Evolutionary conservation across 1,139 yeast species (phyloP).

Genomic region (Blastobotrys ciferrii): DNA sequence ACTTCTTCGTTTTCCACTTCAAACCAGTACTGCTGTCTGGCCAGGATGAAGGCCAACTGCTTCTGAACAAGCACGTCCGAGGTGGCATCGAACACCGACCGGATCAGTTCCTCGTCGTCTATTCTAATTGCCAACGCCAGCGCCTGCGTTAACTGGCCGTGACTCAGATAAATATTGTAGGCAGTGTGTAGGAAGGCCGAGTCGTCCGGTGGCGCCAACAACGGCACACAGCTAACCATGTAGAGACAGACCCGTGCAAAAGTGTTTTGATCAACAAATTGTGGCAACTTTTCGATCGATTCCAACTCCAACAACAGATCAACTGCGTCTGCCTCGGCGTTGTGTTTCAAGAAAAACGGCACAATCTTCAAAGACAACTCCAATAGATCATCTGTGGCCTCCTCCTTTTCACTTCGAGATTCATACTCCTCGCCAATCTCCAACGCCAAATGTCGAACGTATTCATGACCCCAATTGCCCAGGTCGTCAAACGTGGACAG

Average conservation of each 20-base stretch:
- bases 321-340: conserved; percentile 98
- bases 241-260: conserved; percentile 88
- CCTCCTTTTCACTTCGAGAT: conserved; percentile 55
- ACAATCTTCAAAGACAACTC: conserved; percentile 73
- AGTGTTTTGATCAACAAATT: conserved; percentile 81
- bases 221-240: conserved; percentile 93
- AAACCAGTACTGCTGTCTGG: conserved; percentile 83
- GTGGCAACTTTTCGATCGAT: conserved; percentile 75
- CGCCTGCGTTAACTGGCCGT: conserved; percentile 85
- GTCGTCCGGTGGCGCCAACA: conserved; percentile 94
- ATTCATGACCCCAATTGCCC: conserved; percentile 97
- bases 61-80: conserved; percentile 72
- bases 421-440: conserved; percentile 90
- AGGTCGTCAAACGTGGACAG: conserved; percentile 57
- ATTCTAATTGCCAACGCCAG: conserved; percentile 83
- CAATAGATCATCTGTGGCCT: conserved; percentile 47
- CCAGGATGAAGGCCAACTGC: conserved; percentile 86
- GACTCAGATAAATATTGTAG: conserved; percentile 76
- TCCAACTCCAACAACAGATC: conserved; percentile 89
- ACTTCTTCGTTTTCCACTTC: conserved; percentile 70
- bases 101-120: conserved; percentile 76
- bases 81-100: conserved; percentile 74
- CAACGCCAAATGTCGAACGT: conserved; percentile 89
- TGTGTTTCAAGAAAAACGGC: conserved; percentile 88
- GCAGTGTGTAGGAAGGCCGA: conserved; percentile 84